phyloP scores from a whole-genome alignment of 306 rosid genomes.

The Medicago lupulina region DNA sequence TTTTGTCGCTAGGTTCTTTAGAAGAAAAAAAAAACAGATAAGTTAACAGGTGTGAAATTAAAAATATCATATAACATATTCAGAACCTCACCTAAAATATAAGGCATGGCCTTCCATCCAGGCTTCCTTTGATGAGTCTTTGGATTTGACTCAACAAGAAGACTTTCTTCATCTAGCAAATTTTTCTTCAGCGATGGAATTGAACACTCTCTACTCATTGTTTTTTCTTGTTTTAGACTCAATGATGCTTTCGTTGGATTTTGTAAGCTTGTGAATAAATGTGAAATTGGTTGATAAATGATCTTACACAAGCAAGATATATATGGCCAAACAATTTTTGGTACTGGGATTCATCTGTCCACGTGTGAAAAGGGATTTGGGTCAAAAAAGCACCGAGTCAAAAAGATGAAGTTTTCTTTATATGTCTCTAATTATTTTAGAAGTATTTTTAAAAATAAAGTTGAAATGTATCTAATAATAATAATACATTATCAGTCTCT shows the following conservation, averaged over 20 bases:
- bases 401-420: too few species aligned
- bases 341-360: too few species aligned
- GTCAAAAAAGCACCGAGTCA: too few species aligned
- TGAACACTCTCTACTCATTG: conserved; percentile 14
- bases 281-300: neutral
- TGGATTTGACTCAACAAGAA: neutral
- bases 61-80: neutral
- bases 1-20: too few species aligned
- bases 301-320: neutral
- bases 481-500: too few species aligned
- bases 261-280: conserved; percentile 13
- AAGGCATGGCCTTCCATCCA: conserved; percentile 56
- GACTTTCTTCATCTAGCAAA: conserved; percentile 42
- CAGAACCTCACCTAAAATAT: conserved; percentile 40
- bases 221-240: neutral
- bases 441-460: too few species aligned
- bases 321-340: neutral
- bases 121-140: conserved; percentile 31
- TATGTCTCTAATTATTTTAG: too few species aligned
- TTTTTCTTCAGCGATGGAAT: conserved; percentile 15
- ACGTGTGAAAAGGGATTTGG: too few species aligned
- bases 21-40: too few species aligned
- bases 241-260: neutral
- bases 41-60: too few species aligned
- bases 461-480: too few species aligned